Evolutionary conservation across 75 land plant species (phyloP).

Genomic region (Ceratopteris richardii): DNA sequence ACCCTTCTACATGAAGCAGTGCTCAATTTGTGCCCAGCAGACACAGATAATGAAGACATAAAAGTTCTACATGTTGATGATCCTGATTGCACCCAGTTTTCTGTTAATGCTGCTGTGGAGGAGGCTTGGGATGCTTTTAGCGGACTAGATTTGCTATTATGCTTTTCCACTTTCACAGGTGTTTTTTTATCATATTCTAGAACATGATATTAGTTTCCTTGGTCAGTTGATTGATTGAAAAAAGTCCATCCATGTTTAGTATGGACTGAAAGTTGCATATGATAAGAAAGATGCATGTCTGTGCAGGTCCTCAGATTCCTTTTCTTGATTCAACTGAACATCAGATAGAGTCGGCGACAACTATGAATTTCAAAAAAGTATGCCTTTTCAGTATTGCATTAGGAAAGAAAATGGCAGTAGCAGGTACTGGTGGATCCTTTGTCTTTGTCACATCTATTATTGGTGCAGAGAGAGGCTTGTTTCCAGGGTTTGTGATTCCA

Average conservation of each 20-base stretch:
- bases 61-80: too few species aligned
- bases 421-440: slow-evolving; percentile 59
- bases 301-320: slow-evolving; percentile 55
- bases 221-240: background rate
- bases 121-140: background rate
- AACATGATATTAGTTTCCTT: background rate
- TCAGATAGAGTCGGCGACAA: slow-evolving; percentile 61
- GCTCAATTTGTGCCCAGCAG: too few species aligned
- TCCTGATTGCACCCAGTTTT: background rate
- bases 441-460: slow-evolving; percentile 59
- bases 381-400: slow-evolving; percentile 74
- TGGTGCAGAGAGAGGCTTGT: slow-evolving; percentile 77
- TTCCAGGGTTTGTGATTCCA: slow-evolving; percentile 70
- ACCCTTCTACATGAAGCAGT: too few species aligned
- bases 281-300: background rate
- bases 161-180: background rate
- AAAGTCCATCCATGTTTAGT: background rate
- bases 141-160: background rate
- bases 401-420: slow-evolving; percentile 52
- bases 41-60: too few species aligned
- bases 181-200: background rate
- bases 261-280: background rate
- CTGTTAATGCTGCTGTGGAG: background rate
- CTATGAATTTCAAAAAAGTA: slow-evolving; percentile 53
- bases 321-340: slow-evolving; percentile 40